A percentile compares a stretch with the other conserved stretches of the same genome.
Conservation (phyloP, 441 rosid species). For the Erodium trifolium region DNA sequence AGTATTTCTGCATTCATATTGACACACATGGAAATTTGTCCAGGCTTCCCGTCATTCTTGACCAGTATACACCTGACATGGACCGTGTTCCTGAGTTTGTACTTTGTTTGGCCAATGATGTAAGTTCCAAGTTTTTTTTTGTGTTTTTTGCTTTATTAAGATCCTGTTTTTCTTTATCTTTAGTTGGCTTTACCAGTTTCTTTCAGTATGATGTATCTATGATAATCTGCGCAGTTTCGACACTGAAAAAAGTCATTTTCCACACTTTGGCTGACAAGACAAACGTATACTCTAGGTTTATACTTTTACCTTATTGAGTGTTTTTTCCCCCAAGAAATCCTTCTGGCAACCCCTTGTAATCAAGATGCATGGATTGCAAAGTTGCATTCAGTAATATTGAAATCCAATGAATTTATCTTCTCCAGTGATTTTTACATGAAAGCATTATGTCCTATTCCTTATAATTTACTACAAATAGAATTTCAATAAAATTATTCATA, state of each 20-base stretch:
- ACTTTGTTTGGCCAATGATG: conserved; percentile 91
- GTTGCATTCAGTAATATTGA: no score
- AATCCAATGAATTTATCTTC: no score
- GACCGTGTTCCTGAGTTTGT: conserved; percentile 86
- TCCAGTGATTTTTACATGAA: no score
- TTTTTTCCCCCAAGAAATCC: no score
- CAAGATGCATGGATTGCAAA: no score
- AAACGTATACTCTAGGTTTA: no score
- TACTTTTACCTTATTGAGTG: no score
- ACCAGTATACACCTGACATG: conserved; percentile 92
- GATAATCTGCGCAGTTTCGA: background rate
- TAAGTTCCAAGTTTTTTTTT: conserved; percentile 32
- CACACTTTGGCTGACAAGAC: no score
- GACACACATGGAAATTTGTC: conserved; percentile 59
- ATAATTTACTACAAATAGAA: no score
- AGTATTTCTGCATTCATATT: conserved; percentile 65
- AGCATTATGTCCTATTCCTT: no score
- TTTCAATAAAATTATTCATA: no score
- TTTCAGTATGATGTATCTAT: background rate
- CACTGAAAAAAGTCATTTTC: background rate
- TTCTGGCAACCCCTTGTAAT: no score
- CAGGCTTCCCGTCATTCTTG: conserved; percentile 86
- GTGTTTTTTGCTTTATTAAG: conserved; percentile 1
- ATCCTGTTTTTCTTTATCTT: background rate
- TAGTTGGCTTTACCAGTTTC: background rate